Evolutionary conservation across 1,284 basidiomycete species (phyloP).

Genomic region (Heterobasidion irregulare): DNA sequence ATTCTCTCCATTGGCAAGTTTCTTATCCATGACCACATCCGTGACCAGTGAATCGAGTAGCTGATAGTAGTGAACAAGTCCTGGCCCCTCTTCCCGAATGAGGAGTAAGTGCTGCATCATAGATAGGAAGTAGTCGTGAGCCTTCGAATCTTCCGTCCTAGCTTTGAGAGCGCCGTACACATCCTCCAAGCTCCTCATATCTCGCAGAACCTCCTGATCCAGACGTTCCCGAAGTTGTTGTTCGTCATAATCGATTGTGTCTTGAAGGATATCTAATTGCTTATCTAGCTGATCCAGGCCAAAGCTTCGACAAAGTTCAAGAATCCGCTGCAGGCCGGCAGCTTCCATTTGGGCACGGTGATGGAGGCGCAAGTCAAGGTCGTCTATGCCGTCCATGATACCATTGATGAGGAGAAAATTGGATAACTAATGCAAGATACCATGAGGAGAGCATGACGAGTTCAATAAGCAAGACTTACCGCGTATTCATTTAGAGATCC

Average conservation of each 20-base stretch:
- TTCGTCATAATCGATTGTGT: slow-evolving; percentile 74
- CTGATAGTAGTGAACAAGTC: slow-evolving; percentile 84
- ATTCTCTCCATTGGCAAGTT: slow-evolving; percentile 76
- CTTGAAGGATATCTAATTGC: slow-evolving; percentile 63
- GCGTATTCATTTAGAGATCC: slow-evolving; percentile 76
- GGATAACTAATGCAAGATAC: slow-evolving; percentile 35
- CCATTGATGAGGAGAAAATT: slow-evolving; percentile 69
- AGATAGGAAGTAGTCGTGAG: slow-evolving; percentile 83
- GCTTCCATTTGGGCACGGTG: slow-evolving; percentile 86
- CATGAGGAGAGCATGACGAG: background rate
- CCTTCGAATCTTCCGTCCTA: slow-evolving; percentile 70
- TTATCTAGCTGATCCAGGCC: slow-evolving; percentile 57
- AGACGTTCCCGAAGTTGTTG: slow-evolving; percentile 69
- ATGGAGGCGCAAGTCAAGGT: slow-evolving; percentile 79
- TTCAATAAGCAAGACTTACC: slow-evolving; percentile 37
- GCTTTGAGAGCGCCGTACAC: slow-evolving; percentile 79
- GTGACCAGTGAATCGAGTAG: slow-evolving; percentile 91
- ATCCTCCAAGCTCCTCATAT: slow-evolving; percentile 79
- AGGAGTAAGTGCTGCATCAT: slow-evolving; percentile 91
- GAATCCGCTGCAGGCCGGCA: slow-evolving; percentile 72
- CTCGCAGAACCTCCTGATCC: slow-evolving; percentile 69
- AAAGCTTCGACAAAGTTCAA: slow-evolving; percentile 67
- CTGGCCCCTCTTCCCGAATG: slow-evolving; percentile 82
- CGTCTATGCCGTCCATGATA: slow-evolving; percentile 57
- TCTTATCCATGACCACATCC: slow-evolving; percentile 91